Evolutionary conservation across 345 rosid genomes (phyloP), one percentile per base, ranked within the genome.

Genomic region (Dipteronia sinensis): DNA sequence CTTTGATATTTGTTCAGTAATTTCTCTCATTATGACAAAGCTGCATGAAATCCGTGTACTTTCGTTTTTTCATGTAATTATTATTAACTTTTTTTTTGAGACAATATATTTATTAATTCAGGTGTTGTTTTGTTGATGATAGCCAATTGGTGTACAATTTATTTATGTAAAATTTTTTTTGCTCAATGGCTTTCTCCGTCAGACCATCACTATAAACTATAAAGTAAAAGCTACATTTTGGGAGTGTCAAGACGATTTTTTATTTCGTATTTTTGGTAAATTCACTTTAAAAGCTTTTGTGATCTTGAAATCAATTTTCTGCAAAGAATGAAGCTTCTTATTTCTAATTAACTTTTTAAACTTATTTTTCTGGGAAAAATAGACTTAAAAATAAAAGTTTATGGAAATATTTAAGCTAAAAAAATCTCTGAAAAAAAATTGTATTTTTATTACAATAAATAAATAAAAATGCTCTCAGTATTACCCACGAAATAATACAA

Each of bases 1-100:
- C 85, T 81, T 84, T 77, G 62, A 58, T 65, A 74, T 73, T 74
- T 69, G 82, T 69, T 77, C 19, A 78, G 76, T 82, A 75, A 49
- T 67, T 78, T 59, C 66, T 69, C 40, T 38, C 47, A 44, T 22
- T 56, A 44, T 34, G 79, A 53, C 66, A 44, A 56, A 83, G 31
- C 22, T 66, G 69, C 76, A 73, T 56, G 76, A 82, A 78, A 58
- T 73, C 34, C 53, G 9, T 82, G 74, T 75, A 71, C 38, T 27
- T 59, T 25, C 61, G 46, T 44, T 59, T 76, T 65, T 73, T 42
- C 42, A 17, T 81, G 73, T 78, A 77, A 78, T 72, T 75, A 70
- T 72, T 75, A 66, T 53, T 31, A 73, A 74, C n/a, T n/a, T n/a
- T n/a, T n/a, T n/a, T n/a, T 46, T 68, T 55, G 58, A 53, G n/a